A percentile compares a stretch with the other conserved stretches of the same genome.
Evolutionary conservation across 2,329 filamentous ascomycete species (phyloP).

Genomic region (Achaetomium macrosporum): DNA sequence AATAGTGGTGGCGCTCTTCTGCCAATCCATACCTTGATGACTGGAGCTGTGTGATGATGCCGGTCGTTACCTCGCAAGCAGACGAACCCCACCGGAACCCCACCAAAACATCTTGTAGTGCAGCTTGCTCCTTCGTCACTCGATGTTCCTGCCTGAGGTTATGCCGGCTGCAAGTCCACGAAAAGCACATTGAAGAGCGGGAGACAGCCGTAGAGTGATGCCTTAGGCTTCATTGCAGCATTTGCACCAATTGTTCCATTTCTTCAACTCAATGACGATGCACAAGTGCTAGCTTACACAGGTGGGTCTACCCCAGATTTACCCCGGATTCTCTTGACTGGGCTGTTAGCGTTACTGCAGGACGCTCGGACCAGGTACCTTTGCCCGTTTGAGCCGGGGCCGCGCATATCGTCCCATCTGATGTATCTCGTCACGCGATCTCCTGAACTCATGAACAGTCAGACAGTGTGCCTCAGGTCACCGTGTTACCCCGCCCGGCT

Average conservation of each 20-base stretch:
- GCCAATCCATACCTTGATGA: too few relatives aligned
- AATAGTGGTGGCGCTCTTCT: too few relatives aligned
- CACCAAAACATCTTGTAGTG: too few relatives aligned
- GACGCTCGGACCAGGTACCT: constrained; percentile 24
- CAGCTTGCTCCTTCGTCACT: background rate
- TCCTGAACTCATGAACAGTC: constrained; percentile 14
- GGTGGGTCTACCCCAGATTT: constrained; percentile 22
- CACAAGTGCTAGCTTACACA: background rate
- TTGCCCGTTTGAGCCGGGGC: constrained; percentile 9
- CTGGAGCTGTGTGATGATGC: too few relatives aligned
- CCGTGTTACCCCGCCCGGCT: constrained; percentile 39
- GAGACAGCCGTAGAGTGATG: background rate
- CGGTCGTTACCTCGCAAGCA: too few relatives aligned
- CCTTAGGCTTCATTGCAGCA: background rate
- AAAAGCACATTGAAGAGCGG: background rate
- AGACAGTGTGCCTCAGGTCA: constrained; percentile 20
- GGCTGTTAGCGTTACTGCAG: constrained; percentile 18
- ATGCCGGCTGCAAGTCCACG: background rate
- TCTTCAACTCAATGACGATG: background rate
- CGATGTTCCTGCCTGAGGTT: constrained; percentile 1
- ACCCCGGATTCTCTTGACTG: constrained; percentile 17
- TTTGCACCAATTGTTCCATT: background rate
- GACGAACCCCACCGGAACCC: too few relatives aligned
- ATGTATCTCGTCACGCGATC: constrained; percentile 28
- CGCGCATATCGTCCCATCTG: constrained; percentile 23